Evolutionary conservation across 169 alveolate species (phyloP).

Genomic region (Plasmodium yoelii): DNA sequence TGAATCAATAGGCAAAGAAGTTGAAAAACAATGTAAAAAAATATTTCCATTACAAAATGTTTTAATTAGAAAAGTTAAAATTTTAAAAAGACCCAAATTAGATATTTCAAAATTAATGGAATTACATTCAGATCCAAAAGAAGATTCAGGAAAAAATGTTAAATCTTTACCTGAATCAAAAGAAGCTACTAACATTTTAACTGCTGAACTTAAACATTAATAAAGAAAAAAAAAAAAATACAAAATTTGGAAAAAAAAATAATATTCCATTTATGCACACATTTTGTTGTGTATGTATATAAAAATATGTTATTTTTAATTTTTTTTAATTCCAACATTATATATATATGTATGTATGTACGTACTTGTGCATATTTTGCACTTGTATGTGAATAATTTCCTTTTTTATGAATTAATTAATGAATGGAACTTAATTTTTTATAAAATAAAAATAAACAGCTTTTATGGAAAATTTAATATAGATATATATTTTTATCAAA

Average conservation of each 20-base stretch:
- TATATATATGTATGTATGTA: neutral
- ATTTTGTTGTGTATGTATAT: neutral
- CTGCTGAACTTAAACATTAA: conserved; percentile 82
- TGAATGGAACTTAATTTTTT: conserved; percentile 18
- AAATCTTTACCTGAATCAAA: conserved; percentile 83
- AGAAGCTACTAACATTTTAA: conserved; percentile 85
- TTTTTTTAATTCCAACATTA: neutral
- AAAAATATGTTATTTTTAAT: conserved; percentile 10
- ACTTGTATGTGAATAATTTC: conserved; percentile 6
- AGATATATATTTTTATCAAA: too few species aligned
- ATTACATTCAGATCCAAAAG: conserved; percentile 90
- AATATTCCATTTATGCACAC: conserved; percentile 5
- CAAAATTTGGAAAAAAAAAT: neutral
- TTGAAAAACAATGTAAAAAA: conserved; percentile 95
- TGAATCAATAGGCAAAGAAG: conserved; percentile 96
- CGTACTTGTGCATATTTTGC: conserved; percentile 12
- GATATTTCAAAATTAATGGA: conserved; percentile 93
- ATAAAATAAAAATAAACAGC: neutral
- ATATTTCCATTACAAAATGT: conserved; percentile 98
- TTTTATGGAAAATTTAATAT: conserved; percentile 22
- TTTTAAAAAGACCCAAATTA: conserved; percentile 97
- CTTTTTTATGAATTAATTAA: conserved; percentile 14
- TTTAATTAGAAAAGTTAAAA: conserved; percentile 96
- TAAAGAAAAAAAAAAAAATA: neutral
- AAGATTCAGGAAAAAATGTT: conserved; percentile 86